Conservation (phyloP, 495 filamentous ascomycete genomes). For the Xeromyces bisporus region DNA sequence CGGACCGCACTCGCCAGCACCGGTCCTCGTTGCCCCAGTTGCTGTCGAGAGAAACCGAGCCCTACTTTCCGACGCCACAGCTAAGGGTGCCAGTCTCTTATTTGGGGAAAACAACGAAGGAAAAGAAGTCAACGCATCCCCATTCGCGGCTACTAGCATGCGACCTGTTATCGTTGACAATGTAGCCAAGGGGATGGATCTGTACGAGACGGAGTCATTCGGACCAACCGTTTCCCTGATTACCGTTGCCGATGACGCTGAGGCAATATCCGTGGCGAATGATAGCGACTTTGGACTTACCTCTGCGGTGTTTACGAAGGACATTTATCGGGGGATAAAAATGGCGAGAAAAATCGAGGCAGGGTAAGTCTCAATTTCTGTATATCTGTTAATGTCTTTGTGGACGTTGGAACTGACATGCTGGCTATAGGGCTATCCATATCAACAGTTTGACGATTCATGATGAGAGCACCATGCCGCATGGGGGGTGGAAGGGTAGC, state of each 20-base stretch:
- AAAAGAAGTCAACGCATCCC: slow-evolving; percentile 26
- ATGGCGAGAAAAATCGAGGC: slow-evolving; percentile 32
- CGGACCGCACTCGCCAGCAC: slow-evolving; percentile 31
- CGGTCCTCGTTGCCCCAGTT: slow-evolving; percentile 41
- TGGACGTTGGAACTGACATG: too few species aligned
- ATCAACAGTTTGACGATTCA: slow-evolving; percentile 78
- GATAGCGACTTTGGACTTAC: slow-evolving; percentile 37
- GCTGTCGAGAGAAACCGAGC: slow-evolving; percentile 50
- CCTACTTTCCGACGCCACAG: slow-evolving; percentile 46
- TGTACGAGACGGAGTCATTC: slow-evolving; percentile 70
- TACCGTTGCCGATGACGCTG: slow-evolving; percentile 29
- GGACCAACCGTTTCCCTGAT: slow-evolving; percentile 55
- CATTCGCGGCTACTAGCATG: slow-evolving; percentile 20
- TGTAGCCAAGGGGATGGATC: slow-evolving; percentile 65
- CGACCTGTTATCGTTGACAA: slow-evolving; percentile 52
- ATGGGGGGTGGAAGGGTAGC: slow-evolving; percentile 74
- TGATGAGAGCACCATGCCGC: slow-evolving; percentile 62
- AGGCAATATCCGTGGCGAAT: slow-evolving; percentile 32
- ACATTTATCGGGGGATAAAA: slow-evolving; percentile 29
- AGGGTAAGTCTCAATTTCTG: slow-evolving; percentile 21
- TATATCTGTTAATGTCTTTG: neutral
- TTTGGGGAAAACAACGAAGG: too few species aligned
- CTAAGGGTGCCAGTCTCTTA: slow-evolving; percentile 51
- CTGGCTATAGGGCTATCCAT: slow-evolving; percentile 61
- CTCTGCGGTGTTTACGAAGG: slow-evolving; percentile 29